phyloP scores from a whole-genome alignment of 257 asterid species.

The Plantago ovata region DNA sequence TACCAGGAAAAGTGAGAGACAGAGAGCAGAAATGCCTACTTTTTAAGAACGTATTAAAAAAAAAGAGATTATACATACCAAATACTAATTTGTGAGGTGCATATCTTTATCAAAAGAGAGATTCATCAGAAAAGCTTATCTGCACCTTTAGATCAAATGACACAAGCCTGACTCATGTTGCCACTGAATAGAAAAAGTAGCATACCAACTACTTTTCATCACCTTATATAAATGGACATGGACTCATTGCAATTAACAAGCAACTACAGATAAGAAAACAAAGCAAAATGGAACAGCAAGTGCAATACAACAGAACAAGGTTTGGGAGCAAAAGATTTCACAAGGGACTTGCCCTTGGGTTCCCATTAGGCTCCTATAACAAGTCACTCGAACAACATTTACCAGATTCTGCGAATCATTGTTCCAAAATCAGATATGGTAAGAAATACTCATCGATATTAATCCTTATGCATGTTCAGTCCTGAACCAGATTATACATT shows the following conservation, averaged over 20 bases:
- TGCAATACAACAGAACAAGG: conserved; percentile 17
- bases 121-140: not conserved
- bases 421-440: conserved; percentile 32
- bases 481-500: no score
- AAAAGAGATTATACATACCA: no score
- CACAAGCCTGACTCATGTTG: not conserved
- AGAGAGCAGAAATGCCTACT: no score
- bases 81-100: not conserved
- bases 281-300: conserved; percentile 24
- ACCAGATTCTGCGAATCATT: conserved; percentile 29
- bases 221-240: not conserved
- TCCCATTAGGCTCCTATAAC: conserved; percentile 30
- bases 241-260: not conserved
- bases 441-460: not conserved
- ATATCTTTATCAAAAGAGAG: not conserved
- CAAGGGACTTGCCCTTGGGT: conserved; percentile 23
- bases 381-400: conserved; percentile 12
- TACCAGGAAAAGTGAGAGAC: no score
- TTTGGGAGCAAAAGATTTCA: conserved; percentile 21
- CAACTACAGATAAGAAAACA: not conserved
- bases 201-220: not conserved
- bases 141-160: not conserved
- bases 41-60: no score
- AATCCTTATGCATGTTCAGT: not conserved
- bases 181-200: not conserved